Evolutionary conservation across 2,329 filamentous ascomycete species (phyloP).

Genomic region (Drechmeria coniospora): DNA sequence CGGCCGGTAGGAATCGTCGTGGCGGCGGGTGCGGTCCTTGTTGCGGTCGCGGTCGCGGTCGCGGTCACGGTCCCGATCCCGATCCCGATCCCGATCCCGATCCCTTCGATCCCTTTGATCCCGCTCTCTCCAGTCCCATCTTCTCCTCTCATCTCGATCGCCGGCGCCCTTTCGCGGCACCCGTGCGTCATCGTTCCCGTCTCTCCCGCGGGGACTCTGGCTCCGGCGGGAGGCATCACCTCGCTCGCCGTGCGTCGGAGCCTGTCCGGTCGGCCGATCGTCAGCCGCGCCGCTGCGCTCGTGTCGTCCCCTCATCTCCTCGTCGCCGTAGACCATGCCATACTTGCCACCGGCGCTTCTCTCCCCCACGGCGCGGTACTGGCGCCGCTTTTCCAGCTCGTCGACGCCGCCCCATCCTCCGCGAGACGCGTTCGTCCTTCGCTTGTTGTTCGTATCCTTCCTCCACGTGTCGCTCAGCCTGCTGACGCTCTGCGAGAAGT

Average conservation of each 20-base stretch:
- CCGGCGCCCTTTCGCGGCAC: constrained; percentile 11
- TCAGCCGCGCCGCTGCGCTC: constrained; percentile 20
- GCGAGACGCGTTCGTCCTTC: constrained; percentile 36
- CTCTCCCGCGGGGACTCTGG: constrained; percentile 22
- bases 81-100: constrained; percentile 15
- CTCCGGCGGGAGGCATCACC: constrained; percentile 9
- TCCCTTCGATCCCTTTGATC: no score
- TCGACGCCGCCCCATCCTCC: constrained; percentile 87
- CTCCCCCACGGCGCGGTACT: constrained; percentile 61
- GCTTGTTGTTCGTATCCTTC: constrained; percentile 68
- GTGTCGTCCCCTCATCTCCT: constrained; percentile 43
- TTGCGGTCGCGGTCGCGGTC: constrained; percentile 16
- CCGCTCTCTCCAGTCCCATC: constrained; percentile 4
- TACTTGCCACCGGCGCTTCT: constrained; percentile 37
- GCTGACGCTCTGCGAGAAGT: constrained; percentile 90
- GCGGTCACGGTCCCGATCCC: constrained; percentile 6
- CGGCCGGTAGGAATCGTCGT: constrained; percentile 3
- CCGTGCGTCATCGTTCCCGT: constrained; percentile 17
- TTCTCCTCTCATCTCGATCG: constrained; percentile 11
- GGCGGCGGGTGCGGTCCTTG: constrained; percentile 3
- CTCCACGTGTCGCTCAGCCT: constrained; percentile 85
- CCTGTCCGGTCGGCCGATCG: background rate
- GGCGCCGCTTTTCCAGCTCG: constrained; percentile 75
- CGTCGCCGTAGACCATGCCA: constrained; percentile 67
- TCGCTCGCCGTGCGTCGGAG: constrained; percentile 2